Percentiles rank a stretch among this genome's conserved stretches.
phyloP scores from a whole-genome alignment of 768 basidiomycete species.

The Hypholoma sublateritium region DNA sequence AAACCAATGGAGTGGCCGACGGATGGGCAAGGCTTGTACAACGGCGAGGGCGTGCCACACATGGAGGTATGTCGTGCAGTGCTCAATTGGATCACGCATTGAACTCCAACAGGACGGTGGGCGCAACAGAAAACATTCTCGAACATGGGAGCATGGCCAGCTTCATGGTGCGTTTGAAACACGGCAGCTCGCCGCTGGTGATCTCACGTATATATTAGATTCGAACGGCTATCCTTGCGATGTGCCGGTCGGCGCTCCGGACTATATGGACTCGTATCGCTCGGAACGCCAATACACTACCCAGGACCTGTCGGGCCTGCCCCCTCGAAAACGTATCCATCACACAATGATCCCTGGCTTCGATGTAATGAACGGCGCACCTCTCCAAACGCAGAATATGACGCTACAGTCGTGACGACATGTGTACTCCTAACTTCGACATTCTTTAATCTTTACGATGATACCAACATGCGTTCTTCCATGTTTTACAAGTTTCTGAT shows the following conservation, averaged over 20 bases:
- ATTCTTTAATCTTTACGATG: slow-evolving; percentile 17
- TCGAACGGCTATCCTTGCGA: slow-evolving; percentile 45
- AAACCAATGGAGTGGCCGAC: slow-evolving; percentile 50
- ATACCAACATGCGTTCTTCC: slow-evolving; percentile 11
- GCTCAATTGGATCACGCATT: slow-evolving; percentile 1
- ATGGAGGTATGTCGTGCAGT: slow-evolving; percentile 38
- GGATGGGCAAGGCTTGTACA: slow-evolving; percentile 44
- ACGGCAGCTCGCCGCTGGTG: background rate
- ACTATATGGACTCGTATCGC: slow-evolving; percentile 25
- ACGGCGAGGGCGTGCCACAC: slow-evolving; percentile 39
- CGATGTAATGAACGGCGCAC: slow-evolving; percentile 52
- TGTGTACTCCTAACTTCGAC: slow-evolving; percentile 6
- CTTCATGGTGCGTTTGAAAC: slow-evolving; percentile 36
- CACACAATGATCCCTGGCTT: slow-evolving; percentile 59
- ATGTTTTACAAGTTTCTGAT: background rate
- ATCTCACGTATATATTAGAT: slow-evolving; percentile 23
- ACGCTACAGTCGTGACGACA: slow-evolving; percentile 48
- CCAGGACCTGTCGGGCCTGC: slow-evolving; percentile 52
- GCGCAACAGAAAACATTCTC: slow-evolving; percentile 55
- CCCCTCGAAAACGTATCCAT: slow-evolving; percentile 65
- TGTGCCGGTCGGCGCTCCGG: slow-evolving; percentile 32
- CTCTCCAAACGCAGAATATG: slow-evolving; percentile 57
- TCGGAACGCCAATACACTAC: slow-evolving; percentile 25
- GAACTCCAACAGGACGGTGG: slow-evolving; percentile 35
- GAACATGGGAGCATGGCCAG: slow-evolving; percentile 60